These are phyloP conservation scores for Fusarium anguioides DNA, from an alignment of 2,329 filamentous ascomycete species.

Conservation along the genomic window DNA sequence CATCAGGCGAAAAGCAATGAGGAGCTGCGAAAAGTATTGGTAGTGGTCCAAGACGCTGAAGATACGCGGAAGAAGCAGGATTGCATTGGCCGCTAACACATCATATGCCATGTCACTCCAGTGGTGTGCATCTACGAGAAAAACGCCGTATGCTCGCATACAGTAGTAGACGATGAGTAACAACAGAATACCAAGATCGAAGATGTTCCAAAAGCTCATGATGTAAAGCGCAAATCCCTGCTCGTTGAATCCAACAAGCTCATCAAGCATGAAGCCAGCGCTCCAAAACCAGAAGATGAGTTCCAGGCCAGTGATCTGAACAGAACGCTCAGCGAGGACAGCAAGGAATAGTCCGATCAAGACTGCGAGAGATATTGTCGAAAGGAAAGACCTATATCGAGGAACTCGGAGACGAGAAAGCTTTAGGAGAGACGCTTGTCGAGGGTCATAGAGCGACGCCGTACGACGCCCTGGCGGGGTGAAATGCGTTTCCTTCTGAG, in stretches of 20 bases:
- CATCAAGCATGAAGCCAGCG: conserved; percentile 95
- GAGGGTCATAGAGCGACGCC: conserved; percentile 88
- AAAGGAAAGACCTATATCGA: conserved; percentile 89
- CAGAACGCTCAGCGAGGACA: conserved; percentile 79
- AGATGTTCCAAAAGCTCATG: conserved; percentile 98
- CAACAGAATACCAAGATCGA: conserved; percentile 89
- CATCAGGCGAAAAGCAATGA: conserved; percentile 96
- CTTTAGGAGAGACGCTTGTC: conserved; percentile 91
- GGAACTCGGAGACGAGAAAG: conserved; percentile 90
- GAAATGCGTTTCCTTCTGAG: conserved; percentile 48
- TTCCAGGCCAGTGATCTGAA: conserved; percentile 85
- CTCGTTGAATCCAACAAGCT: conserved; percentile 95
- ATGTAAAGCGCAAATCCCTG: conserved; percentile 96
- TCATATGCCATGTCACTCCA: conserved; percentile 91
- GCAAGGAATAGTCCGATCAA: conserved; percentile 87
- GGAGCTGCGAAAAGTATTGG: conserved; percentile 92
- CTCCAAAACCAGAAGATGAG: conserved; percentile 98
- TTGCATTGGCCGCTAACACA: conserved; percentile 90
- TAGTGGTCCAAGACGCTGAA: conserved; percentile 96
- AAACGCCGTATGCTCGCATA: conserved; percentile 87
- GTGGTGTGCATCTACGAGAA: conserved; percentile 78
- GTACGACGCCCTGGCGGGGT: conserved; percentile 70
- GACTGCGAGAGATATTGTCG: conserved; percentile 86
- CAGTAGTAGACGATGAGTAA: conserved; percentile 90
- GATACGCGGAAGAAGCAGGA: conserved; percentile 87